phyloP scores from a whole-genome alignment of 768 basidiomycete species.

The Xerocomus spinulosus region DNA sequence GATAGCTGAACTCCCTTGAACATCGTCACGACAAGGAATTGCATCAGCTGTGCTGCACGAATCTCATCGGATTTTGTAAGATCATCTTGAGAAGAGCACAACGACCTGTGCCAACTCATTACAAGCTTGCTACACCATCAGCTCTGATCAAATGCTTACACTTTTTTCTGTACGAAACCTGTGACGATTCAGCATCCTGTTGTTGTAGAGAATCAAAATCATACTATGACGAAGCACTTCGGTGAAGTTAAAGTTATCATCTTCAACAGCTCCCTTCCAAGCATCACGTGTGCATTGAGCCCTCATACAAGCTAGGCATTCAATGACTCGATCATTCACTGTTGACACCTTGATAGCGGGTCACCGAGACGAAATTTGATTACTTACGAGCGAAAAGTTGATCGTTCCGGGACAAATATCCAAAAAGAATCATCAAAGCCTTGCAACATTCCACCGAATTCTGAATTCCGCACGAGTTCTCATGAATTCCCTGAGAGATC shows the following conservation, averaged over 20 bases:
- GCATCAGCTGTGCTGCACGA: conserved; percentile 18
- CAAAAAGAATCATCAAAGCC: conserved; percentile 25
- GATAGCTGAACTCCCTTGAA: conserved; percentile 14
- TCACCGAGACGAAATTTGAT: not conserved
- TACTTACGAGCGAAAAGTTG: conserved; percentile 17
- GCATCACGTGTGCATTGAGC: conserved; percentile 14
- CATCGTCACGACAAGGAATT: conserved; percentile 23
- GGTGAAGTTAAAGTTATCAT: conserved; percentile 7
- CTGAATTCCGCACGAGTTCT: conserved; percentile 23
- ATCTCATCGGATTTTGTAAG: conserved; percentile 3
- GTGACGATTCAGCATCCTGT: conserved; percentile 1
- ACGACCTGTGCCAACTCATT: conserved; percentile 9
- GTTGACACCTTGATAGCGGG: not conserved
- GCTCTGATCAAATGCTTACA: conserved; percentile 9
- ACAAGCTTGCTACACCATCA: not conserved
- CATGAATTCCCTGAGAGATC: conserved; percentile 22
- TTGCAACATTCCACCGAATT: conserved; percentile 29
- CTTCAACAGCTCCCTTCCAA: conserved; percentile 18
- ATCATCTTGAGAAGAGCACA: conserved; percentile 8
- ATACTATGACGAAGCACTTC: conserved; percentile 20
- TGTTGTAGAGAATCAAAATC: not conserved
- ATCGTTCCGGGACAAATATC: conserved; percentile 18
- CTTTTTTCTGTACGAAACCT: conserved; percentile 15
- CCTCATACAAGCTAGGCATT: conserved; percentile 13
- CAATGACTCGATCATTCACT: conserved; percentile 21